phyloP scores from a whole-genome alignment of 1,139 yeast species.

The Diutina mesorugosa region DNA sequence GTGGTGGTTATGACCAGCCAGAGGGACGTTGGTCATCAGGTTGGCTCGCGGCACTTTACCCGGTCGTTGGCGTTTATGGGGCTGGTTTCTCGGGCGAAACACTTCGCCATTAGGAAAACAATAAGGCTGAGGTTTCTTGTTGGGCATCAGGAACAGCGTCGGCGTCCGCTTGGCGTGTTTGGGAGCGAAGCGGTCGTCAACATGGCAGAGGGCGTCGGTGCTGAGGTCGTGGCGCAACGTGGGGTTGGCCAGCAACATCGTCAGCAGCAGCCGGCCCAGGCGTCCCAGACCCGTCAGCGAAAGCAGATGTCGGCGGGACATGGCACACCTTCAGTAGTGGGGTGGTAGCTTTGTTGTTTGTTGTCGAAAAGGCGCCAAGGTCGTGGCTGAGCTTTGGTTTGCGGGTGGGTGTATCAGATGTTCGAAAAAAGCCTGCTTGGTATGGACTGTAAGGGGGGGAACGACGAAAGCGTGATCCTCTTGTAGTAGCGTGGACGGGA shows the following conservation, averaged over 20 bases:
- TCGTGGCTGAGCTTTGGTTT: too few species aligned
- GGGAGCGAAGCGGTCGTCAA: not conserved
- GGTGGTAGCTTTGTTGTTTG: too few species aligned
- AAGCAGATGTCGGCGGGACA: not conserved
- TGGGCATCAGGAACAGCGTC: not conserved
- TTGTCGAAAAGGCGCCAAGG: too few species aligned
- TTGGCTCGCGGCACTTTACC: constrained; percentile 10
- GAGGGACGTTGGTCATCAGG: not conserved
- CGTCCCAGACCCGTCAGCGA: constrained; percentile 1
- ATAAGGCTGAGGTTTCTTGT: constrained; percentile 9
- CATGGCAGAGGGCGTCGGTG: not conserved
- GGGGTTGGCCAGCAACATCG: not conserved
- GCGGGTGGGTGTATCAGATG: too few species aligned
- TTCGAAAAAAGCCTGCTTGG: too few species aligned
- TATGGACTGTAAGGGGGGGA: too few species aligned
- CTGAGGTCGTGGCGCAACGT: not conserved
- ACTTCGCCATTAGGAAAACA: constrained; percentile 46
- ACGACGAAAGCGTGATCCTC: too few species aligned
- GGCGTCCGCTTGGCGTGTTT: not conserved
- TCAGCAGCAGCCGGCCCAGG: not conserved
- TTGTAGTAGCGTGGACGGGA: too few species aligned
- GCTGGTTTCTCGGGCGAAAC: constrained; percentile 32
- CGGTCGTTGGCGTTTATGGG: constrained; percentile 27
- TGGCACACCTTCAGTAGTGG: not conserved
- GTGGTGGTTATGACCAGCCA: not conserved